Base-by-base conservation (phyloP, 2,329 filamentous ascomycete species). In the Neurospora sp. region DNA sequence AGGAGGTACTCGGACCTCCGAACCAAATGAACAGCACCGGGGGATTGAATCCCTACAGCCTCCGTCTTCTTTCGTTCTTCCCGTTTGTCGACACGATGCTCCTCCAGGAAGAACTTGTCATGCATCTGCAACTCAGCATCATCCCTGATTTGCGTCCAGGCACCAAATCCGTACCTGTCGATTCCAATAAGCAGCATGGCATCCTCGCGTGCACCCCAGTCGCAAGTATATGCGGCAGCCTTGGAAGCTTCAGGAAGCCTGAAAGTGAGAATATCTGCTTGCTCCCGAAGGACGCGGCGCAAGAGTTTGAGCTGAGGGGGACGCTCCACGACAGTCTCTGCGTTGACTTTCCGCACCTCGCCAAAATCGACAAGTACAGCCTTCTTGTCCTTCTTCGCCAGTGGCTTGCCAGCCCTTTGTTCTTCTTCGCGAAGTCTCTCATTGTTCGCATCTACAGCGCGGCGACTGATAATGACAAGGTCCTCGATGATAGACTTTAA, bases 321-420 rank as follows among this genome's bases (percentile, higher is more conserved):
- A 8, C 96, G 90, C 75, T 98, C 95, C 11, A 97, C 88, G 69
- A 97, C 91, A 0, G 96, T 98, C 80, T 97, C 93, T 0, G 96
- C 96, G 77, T 99, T 99, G 76, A 97, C 88, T 75, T 97, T 94
- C 80, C 97, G 97, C 67, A 97, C 91, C 69, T 94, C 93, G 66
- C 91, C 90, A 80, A 94, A 97, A 78, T 98, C 94, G 76, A 99
- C 97, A 65, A 99, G 83, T 19, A 99, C 92, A 0, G 96, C 96
- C 81, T 99, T 99, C 80, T 93, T 93, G 78, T 99, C 96, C 80
- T 99, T 99, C 83, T 98, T 97, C 0, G 95, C 97, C 69, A 96
- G 81, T 2, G 89, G 86, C 78, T 96, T 96, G 77, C 92, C 92
- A 0, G 87, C 86, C 73, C 91, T 88, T 79, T 96, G 92, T 75